Conservation (phyloP, 148 eudicot genomes). For the Dysphania ambrosioides region DNA sequence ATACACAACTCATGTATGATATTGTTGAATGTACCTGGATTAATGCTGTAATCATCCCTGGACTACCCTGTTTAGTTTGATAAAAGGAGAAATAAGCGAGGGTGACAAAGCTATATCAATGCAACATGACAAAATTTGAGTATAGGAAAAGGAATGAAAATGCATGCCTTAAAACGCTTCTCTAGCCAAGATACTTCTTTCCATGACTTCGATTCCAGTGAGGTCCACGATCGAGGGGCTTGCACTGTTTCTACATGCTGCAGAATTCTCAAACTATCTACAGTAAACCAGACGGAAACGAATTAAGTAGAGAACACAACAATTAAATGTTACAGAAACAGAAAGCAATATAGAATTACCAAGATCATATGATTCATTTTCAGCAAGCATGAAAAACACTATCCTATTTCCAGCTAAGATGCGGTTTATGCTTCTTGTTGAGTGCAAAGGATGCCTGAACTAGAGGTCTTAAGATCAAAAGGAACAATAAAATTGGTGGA, state of each 20-base stretch:
- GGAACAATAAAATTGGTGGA: no score
- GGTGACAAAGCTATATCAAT: conserved; percentile 9
- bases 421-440: not conserved
- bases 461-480: no score
- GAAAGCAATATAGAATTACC: not conserved
- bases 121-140: not conserved
- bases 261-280: conserved; percentile 77
- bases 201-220: conserved; percentile 52
- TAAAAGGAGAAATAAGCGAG: conserved; percentile 9
- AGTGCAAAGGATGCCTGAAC: no score
- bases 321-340: not conserved
- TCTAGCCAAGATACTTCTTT: conserved; percentile 55
- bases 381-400: no score
- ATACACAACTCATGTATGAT: not conserved
- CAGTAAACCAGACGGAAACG: conserved; percentile 10
- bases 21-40: conserved; percentile 55
- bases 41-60: conserved; percentile 57
- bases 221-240: conserved; percentile 57
- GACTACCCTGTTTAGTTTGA: conserved; percentile 45
- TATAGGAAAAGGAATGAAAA: not conserved
- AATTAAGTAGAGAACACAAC: not conserved
- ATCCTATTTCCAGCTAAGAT: no score
- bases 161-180: conserved; percentile 54
- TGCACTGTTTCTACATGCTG: conserved; percentile 76
- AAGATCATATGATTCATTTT: no score